Percentiles rank a stretch among this genome's conserved stretches.
Conservation (phyloP, 345 rosid genomes). For the Nephelium lappaceum region DNA sequence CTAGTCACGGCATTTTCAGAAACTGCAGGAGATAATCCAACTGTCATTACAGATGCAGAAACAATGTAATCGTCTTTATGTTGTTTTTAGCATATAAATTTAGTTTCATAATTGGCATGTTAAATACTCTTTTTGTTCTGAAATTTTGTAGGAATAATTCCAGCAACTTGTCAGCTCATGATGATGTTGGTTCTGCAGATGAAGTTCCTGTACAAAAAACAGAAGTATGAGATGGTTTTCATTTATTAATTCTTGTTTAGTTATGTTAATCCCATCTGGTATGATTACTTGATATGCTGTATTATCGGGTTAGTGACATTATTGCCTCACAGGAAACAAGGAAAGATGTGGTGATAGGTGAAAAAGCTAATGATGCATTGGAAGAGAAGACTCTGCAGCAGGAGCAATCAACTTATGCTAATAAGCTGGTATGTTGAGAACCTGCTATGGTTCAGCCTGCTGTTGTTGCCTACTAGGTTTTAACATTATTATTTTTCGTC, state of each 20-base stretch:
- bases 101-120: conserved; percentile 22
- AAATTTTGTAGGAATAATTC: conserved; percentile 38
- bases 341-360: conserved; percentile 44
- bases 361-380: conserved; percentile 39
- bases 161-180: conserved; percentile 26
- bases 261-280: conserved; percentile 4
- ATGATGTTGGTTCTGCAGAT: conserved; percentile 37
- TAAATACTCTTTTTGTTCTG: conserved; percentile 18
- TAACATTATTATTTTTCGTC: conserved; percentile 5
- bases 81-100: conserved; percentile 11
- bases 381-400: conserved; percentile 66
- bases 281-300: conserved; percentile 16
- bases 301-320: conserved; percentile 14
- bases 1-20: conserved; percentile 38
- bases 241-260: conserved; percentile 4
- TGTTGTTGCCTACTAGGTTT: conserved; percentile 22
- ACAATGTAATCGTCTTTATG: conserved; percentile 48
- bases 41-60: conserved; percentile 33
- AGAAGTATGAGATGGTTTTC: conserved; percentile 35
- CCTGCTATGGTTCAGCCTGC: conserved; percentile 7
- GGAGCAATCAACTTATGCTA: conserved; percentile 54
- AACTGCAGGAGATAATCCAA: conserved; percentile 48
- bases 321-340: conserved; percentile 45
- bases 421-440: conserved; percentile 61
- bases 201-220: conserved; percentile 38